Percentiles rank a stretch among this genome's conserved stretches.
Conservation (phyloP, 306 rosid genomes). For the Rosa rugosa region DNA sequence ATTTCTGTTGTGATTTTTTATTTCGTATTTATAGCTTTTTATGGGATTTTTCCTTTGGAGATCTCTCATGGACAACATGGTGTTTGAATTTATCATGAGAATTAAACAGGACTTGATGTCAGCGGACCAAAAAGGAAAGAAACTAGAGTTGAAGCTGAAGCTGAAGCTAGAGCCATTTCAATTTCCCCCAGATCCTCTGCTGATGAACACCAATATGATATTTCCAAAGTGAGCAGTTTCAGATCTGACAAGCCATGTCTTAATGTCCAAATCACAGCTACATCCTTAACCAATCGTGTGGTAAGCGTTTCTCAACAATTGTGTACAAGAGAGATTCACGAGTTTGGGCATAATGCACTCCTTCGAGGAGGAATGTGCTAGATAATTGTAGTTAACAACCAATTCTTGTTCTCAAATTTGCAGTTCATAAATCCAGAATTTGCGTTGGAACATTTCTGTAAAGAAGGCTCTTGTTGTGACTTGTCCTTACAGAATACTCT, state of each 20-base stretch:
- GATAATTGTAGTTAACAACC: neutral
- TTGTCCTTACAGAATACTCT: neutral
- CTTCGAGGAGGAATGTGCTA: neutral
- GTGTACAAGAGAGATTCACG: neutral
- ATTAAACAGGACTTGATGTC: neutral
- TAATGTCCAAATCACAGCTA: neutral
- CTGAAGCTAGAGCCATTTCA: neutral
- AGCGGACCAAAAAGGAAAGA: neutral
- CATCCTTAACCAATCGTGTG: neutral
- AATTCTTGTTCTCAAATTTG: neutral
- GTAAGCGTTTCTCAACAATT: neutral
- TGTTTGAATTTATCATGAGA: neutral
- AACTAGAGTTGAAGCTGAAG: neutral
- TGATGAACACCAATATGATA: neutral
- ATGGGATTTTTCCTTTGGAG: neutral
- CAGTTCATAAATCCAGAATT: conserved; percentile 1
- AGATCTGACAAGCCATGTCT: conserved; percentile 3
- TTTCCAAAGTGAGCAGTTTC: neutral
- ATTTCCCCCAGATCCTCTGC: neutral
- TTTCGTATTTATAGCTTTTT: neutral
- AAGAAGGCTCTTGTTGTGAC: neutral
- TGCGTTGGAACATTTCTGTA: neutral
- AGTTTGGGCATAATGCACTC: neutral
- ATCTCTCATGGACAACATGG: neutral
- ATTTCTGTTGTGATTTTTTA: neutral